Evolutionary conservation across 176 grass and related monocot species (phyloP), one percentile per base, ranked within the genome.

Genomic region (Musa itinerans): DNA sequence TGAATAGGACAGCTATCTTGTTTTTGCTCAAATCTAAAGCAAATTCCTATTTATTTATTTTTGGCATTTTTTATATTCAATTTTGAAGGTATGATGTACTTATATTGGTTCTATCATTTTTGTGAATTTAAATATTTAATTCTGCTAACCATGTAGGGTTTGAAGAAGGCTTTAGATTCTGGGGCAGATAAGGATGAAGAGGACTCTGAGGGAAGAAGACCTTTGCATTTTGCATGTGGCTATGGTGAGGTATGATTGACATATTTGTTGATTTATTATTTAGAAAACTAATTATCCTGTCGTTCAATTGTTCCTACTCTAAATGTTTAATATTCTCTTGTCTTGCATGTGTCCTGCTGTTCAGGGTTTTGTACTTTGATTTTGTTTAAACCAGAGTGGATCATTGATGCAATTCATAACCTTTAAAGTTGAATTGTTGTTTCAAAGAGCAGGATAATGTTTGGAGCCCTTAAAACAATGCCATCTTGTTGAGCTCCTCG

Each of bases 201-300:
- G 85, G 95, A 99, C 24, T 85, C 90, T 6, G 95, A 99, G 65
- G 95, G 95, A 53, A 81, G 95, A 51, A 81, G 95, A 50, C 90
- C 90, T 14, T 75, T 99, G 1, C 95, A 99, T 79, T 99, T 99
- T 80, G 88, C 90, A 0, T 99, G 95, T 86, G 95, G 95, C 8
- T 99, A 99, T 57, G 90, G 95, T 71, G 90, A 99, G 88, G 88
- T 90, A 82, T 71, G 68, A 21, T 50, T 20, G 9, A 50, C 16
- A 70, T 50, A 20, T 49, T 70, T 70, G 10, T 50, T 51, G 34
- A 20, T 20, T 14, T n/a, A n/a, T 11, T 3, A 34, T 2, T 51
- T 19, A 27, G 8, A 50, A 51, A 70, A 70, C 16, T 70, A 20
- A 70, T 48, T 11, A 20, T n/a, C 2, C 6, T 19, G 15, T 70